These are phyloP conservation scores for Ogataea salicorniae DNA, from an alignment of 805 yeast genomes.

Conservation along the genomic window DNA sequence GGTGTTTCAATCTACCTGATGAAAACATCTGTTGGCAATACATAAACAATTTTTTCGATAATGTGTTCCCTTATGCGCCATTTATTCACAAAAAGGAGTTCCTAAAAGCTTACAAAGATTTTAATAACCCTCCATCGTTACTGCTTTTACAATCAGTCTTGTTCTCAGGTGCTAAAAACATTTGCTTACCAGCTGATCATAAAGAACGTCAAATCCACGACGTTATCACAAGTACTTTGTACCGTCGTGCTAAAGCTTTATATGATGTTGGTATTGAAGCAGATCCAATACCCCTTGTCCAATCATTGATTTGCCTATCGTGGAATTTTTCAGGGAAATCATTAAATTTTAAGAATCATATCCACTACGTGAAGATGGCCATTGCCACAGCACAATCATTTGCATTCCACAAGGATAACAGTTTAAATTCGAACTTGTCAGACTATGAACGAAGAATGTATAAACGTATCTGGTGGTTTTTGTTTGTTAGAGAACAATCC, in stretches of 20 bases:
- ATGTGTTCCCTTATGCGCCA: too few species aligned
- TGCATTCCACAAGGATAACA: constrained; percentile 52
- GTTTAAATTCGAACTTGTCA: background rate
- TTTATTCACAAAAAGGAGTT: too few species aligned
- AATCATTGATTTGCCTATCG: constrained; percentile 34
- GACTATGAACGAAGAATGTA: constrained; percentile 36
- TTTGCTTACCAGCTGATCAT: constrained; percentile 46
- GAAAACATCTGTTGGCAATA: too few species aligned
- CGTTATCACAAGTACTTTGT: constrained; percentile 32
- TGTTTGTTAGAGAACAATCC: constrained; percentile 59
- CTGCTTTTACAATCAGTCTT: constrained; percentile 58
- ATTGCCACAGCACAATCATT: constrained; percentile 63
- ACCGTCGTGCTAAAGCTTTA: constrained; percentile 51
- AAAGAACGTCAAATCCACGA: constrained; percentile 41
- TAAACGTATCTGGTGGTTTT: constrained; percentile 68
- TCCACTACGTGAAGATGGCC: constrained; percentile 43
- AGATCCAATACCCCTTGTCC: constrained; percentile 55
- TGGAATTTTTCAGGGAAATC: constrained; percentile 1
- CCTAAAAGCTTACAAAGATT: constrained; percentile 32
- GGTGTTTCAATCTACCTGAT: too few species aligned
- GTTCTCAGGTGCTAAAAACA: constrained; percentile 60
- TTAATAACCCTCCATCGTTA: constrained; percentile 53
- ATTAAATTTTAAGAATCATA: background rate
- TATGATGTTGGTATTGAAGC: constrained; percentile 63
- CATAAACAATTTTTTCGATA: too few species aligned